Base-by-base conservation (phyloP, 495 filamentous ascomycete genomes). In the Astrothelium subdiscretum region DNA sequence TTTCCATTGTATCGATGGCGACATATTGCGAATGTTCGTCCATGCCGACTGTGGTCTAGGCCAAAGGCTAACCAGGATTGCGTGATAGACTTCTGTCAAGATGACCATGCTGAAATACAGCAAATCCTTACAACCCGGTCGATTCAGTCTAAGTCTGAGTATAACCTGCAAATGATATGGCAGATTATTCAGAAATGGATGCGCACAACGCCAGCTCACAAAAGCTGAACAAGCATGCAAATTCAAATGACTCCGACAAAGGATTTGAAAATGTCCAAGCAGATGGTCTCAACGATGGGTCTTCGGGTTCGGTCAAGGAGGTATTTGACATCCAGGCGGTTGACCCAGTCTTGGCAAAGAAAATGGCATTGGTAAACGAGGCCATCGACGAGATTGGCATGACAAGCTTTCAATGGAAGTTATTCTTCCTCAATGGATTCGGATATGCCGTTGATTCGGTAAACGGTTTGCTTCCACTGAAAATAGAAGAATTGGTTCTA, bases 371-470 rank as follows among this genome's bases (percentile, higher is more conserved):
- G 63, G 79, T 87, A 63, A 89, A 89, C 69, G 80, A 88, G 70
- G 85, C 85, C 2, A 88, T 90, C 63, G 85, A 90, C 68, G 82
- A 88, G 65, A 88, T 90, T 67, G 85, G 87, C 10, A 86, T 85
- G 72, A 88, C 85, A 0, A 67, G 70, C 27, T 86, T 86, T 66
- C 87, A 90, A 57, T 82, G 79, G 77, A 86, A 87, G 72, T 75
- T 90, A 3, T 90, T 90, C 67, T 71, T 76, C 60, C 70, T 83
- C 26, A 82, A 87, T 63, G 86, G 86, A 27, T 48, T 66, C 61
- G 83, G 82, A 62, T 87, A 87, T 66, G 84, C 84, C 3, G 86
- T 88, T 59, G 87, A 90, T 67, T 87, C 84, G 1, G 68, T 87
- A 42, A 80, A 2, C 12, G 29, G 29, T 2, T 8, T 54, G 20